phyloP scores from a whole-genome alignment of 2,329 filamentous ascomycete species.

The Akanthomyces lecanii region DNA sequence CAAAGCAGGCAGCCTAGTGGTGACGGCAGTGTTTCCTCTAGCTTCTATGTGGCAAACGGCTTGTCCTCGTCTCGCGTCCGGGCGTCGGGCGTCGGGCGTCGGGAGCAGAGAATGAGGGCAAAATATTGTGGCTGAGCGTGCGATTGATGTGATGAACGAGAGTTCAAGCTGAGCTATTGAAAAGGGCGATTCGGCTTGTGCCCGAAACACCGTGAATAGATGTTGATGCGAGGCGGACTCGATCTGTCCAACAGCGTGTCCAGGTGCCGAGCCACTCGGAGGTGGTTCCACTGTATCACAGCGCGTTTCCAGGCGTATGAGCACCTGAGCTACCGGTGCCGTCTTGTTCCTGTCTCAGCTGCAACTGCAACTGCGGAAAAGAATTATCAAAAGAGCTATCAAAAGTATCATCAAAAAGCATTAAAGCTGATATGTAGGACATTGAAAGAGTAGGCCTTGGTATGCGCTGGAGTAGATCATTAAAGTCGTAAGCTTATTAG shows the following conservation, averaged over 20 bases:
- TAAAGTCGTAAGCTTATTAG: too few species aligned
- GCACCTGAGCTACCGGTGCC: too few species aligned
- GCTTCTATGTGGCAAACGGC: slow-evolving; percentile 6
- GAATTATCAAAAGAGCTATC: too few species aligned
- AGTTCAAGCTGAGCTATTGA: background rate
- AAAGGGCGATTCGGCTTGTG: background rate
- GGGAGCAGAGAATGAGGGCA: background rate
- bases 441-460: too few species aligned
- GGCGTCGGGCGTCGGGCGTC: background rate
- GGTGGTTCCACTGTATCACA: background rate
- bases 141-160: background rate
- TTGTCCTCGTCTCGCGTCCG: background rate
- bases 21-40: background rate
- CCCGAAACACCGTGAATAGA: background rate
- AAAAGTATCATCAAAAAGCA: too few species aligned
- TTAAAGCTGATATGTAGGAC: too few species aligned
- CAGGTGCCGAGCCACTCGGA: background rate
- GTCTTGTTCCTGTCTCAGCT: too few species aligned
- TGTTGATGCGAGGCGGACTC: slow-evolving; percentile 9
- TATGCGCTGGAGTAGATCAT: too few species aligned
- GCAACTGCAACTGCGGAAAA: too few species aligned
- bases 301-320: too few species aligned
- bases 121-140: background rate
- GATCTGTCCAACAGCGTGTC: background rate
- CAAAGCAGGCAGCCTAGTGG: slow-evolving; percentile 3